A percentile compares a stretch with the other conserved stretches of the same genome.
These are phyloP conservation scores for Pythium chondricola DNA, from an alignment of 352 stramenopile species.

Conservation along the genomic window DNA sequence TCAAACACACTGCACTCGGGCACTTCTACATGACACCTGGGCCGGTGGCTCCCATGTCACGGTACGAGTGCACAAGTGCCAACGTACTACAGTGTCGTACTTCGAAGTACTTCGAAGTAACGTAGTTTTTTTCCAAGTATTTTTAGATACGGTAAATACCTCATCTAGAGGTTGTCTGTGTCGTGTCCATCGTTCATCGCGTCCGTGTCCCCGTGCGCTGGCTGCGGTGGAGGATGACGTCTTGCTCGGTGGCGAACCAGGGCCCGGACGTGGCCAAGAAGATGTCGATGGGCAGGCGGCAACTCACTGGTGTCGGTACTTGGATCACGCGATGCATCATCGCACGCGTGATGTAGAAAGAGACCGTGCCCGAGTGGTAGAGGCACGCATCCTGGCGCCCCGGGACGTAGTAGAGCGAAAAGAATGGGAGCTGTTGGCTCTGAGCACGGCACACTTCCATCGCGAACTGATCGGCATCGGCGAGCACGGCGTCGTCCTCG, in stretches of 20 bases:
- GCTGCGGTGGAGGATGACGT: constrained; percentile 3
- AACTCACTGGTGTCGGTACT: neutral
- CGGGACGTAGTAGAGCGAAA: constrained; percentile 2
- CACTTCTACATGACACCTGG: no score
- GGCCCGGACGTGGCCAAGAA: constrained; percentile 4
- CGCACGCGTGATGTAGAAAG: constrained; percentile 3
- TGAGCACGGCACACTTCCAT: constrained; percentile 5
- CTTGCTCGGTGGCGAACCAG: constrained; percentile 5
- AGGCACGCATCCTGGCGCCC: constrained; percentile 2
- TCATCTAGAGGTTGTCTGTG: no score
- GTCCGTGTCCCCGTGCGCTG: no score
- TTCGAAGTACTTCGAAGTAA: no score
- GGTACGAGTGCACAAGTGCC: no score
- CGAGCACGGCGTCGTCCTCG: constrained; percentile 8
- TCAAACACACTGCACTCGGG: no score
- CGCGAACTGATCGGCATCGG: neutral
- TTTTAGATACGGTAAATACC: no score
- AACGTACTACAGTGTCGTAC: no score
- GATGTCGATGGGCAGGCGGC: constrained; percentile 8
- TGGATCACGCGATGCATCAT: constrained; percentile 6
- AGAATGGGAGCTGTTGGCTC: neutral
- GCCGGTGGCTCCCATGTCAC: no score
- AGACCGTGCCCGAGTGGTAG: constrained; percentile 9
- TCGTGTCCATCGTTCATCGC: no score
- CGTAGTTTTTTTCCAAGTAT: no score